phyloP scores from a whole-genome alignment of 805 yeast genomes.

The Helenozyma baotianmanensis region DNA sequence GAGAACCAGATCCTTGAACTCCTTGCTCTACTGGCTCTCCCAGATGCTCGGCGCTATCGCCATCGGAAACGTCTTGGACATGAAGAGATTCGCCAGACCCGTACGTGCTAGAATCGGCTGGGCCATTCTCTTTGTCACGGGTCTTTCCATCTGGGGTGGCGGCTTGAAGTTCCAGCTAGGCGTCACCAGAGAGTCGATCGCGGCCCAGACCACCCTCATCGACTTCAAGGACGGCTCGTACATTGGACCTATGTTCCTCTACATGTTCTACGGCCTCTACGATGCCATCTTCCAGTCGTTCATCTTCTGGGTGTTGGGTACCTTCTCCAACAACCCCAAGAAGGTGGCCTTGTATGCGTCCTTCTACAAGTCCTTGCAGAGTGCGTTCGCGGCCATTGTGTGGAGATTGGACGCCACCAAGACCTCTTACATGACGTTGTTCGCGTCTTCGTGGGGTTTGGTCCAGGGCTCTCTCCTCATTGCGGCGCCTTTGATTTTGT shows the following conservation, averaged over 20 bases:
- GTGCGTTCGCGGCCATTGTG: conserved; percentile 58
- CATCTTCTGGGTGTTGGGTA: conserved; percentile 56
- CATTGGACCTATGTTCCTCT: conserved; percentile 58
- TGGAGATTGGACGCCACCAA: conserved; percentile 52
- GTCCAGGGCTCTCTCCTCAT: conserved; percentile 43
- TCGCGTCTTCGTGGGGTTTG: conserved; percentile 51
- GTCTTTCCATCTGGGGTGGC: conserved; percentile 56
- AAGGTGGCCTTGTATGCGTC: conserved; percentile 55
- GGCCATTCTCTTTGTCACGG: conserved; percentile 32
- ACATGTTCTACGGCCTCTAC: conserved; percentile 56
- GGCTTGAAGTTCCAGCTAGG: conserved; percentile 46
- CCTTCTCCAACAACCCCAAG: conserved; percentile 53
- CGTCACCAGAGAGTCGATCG: conserved; percentile 35
- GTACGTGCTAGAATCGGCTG: conserved; percentile 45
- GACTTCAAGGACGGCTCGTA: conserved; percentile 46
- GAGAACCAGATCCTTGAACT: conserved; percentile 59
- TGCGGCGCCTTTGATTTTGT: conserved; percentile 44
- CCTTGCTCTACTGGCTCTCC: conserved; percentile 55
- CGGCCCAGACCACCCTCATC: conserved; percentile 22
- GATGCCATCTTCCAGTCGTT: conserved; percentile 61
- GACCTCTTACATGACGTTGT: conserved; percentile 35
- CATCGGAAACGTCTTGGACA: conserved; percentile 48
- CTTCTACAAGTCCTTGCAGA: conserved; percentile 59
- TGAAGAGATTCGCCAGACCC: conserved; percentile 36
- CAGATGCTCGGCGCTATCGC: conserved; percentile 55